These are phyloP conservation scores for Linum lewisii DNA, from an alignment of 345 rosid species.

Conservation along the genomic window DNA sequence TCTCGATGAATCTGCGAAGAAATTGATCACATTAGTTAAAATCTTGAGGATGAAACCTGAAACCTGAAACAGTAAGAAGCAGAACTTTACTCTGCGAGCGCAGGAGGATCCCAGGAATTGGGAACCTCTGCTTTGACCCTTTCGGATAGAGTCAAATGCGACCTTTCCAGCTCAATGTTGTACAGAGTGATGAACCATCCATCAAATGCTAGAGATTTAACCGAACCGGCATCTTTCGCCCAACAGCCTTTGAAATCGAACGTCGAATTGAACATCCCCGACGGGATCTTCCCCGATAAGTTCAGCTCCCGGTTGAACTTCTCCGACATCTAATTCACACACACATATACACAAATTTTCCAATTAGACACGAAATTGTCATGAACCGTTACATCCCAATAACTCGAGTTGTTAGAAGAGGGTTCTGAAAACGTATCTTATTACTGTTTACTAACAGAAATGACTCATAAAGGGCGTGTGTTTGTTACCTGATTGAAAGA, in stretches of 20 bases:
- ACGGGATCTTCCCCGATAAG: slow-evolving; percentile 81
- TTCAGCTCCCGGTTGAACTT: slow-evolving; percentile 65
- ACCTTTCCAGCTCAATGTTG: slow-evolving; percentile 64
- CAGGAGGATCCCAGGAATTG: slow-evolving; percentile 76
- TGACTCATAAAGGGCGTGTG: too few relatives aligned
- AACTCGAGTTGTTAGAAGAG: too few relatives aligned
- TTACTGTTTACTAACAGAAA: too few relatives aligned
- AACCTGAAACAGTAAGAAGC: background rate
- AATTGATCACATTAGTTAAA: slow-evolving; percentile 1
- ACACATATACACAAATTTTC: background rate
- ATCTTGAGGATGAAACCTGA: background rate
- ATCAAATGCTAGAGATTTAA: slow-evolving; percentile 66
- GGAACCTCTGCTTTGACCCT: slow-evolving; percentile 72
- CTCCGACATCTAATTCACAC: slow-evolving; percentile 76
- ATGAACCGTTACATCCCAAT: too few relatives aligned
- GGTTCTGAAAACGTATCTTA: too few relatives aligned
- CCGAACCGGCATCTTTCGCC: slow-evolving; percentile 70
- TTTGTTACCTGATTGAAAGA: slow-evolving; percentile 63
- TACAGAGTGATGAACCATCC: slow-evolving; percentile 92
- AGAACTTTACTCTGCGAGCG: slow-evolving; percentile 72
- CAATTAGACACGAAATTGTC: background rate
- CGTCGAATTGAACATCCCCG: slow-evolving; percentile 71
- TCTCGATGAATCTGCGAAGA: slow-evolving; percentile 59
- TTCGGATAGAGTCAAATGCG: slow-evolving; percentile 51
- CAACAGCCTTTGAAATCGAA: slow-evolving; percentile 56